These are phyloP conservation scores for Candida dajiaensis DNA, from an alignment of 805 yeast species.

Conservation along the genomic window DNA sequence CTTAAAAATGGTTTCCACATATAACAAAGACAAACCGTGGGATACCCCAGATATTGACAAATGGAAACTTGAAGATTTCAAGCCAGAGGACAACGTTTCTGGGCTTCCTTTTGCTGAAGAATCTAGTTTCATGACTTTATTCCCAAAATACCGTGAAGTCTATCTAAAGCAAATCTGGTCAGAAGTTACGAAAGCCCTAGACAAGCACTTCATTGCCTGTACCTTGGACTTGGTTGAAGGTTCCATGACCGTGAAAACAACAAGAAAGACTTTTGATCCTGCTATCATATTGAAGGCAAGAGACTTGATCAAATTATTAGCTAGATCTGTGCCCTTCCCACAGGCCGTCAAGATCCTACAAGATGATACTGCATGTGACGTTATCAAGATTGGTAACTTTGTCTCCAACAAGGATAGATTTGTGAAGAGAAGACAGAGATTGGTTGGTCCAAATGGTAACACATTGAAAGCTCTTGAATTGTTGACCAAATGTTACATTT, in stretches of 20 bases:
- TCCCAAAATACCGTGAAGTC: constrained; percentile 93
- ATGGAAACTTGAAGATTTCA: constrained; percentile 87
- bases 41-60: constrained; percentile 92
- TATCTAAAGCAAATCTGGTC: constrained; percentile 89
- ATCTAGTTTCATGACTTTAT: constrained; percentile 87
- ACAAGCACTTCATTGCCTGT: constrained; percentile 72
- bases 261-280: constrained; percentile 93
- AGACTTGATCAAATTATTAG: constrained; percentile 86
- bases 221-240: constrained; percentile 90
- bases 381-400: constrained; percentile 86
- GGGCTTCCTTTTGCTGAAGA: constrained; percentile 94
- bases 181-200: constrained; percentile 79
- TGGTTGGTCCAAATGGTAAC: constrained; percentile 96
- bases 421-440: constrained; percentile 90
- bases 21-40: constrained; percentile 96
- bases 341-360: constrained; percentile 90
- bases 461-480: constrained; percentile 93
- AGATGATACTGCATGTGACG: constrained; percentile 93
- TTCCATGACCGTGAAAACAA: constrained; percentile 93
- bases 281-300: constrained; percentile 90
- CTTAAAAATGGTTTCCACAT: constrained; percentile 77
- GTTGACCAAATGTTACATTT: constrained; percentile 88
- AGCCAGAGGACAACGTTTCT: constrained; percentile 79
- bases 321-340: constrained; percentile 95
- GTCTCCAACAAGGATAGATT: constrained; percentile 91